Base-by-base conservation (phyloP, 805 yeast genomes). In the Candida chilensis region DNA sequence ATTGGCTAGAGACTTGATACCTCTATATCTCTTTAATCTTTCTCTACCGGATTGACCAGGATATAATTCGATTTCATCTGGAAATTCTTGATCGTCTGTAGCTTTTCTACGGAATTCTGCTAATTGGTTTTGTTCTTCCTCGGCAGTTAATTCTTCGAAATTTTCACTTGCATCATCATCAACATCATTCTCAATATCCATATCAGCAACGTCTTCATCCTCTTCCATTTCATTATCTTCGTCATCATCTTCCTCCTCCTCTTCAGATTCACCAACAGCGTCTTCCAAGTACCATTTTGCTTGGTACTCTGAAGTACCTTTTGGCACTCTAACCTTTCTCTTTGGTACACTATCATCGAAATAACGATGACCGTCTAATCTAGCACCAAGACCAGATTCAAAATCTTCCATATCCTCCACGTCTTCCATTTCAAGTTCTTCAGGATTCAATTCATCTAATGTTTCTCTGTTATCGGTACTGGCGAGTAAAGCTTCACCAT, bases 31-130 rank as follows among this genome's bases (percentile, higher is more conserved):
- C 18, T 65, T 56, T 34, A 92, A 64, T 39, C 85, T 70, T 38
- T 87, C 86, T 43, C 70, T 71, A 7, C 84, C 97, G 4, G 81
- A 68, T 39, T 72, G 88, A 5, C 54, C 49, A 18, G 96, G 96
- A 27, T 67, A 70, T 26, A 92, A 59, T 52, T 92, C 97, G 33
- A 90, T 58, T 57, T 92, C 98, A 56, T 92, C 99, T 0, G 97
- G 97, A 64, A 87, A 92, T 44, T 88, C 95, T 20, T 74, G 67
- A 50, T 86, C 96, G 32, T 88, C 96, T 36, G 71, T 71, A 40
- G 77, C 95, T 37, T 73, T 54, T 24, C 64, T 65, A 42, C 92
- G 73, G 58, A 67, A 87, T 44, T 67, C 71, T 33, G 68, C 60
- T 37, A 86, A 63, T 54, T 88, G 96, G 43, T 75, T 70, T 36